Conservation (phyloP, 768 basidiomycete species). For the Russula vinacea region DNA sequence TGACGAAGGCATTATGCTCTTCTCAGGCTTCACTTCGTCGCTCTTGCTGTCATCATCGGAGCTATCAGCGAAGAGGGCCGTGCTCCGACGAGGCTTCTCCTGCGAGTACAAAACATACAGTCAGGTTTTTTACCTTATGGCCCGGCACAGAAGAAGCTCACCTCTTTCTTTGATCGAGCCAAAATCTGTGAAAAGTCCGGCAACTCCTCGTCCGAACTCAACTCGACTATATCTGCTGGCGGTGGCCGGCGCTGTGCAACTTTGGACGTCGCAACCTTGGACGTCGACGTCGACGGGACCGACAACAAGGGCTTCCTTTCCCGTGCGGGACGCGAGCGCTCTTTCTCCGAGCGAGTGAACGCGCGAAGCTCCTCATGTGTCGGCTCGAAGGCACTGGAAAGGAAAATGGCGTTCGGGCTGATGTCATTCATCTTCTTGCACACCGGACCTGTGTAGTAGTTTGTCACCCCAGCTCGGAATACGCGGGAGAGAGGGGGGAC, state of each 20-base stretch:
- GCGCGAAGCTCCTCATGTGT: conserved; percentile 52
- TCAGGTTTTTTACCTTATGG: too few relatives aligned
- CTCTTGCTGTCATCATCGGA: conserved; percentile 12
- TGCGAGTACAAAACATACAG: background rate
- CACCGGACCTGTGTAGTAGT: conserved; percentile 52
- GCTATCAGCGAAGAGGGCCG: background rate
- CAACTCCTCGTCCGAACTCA: conserved; percentile 46
- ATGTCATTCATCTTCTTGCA: conserved; percentile 67
- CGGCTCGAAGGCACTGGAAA: conserved; percentile 65
- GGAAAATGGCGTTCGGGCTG: conserved; percentile 51
- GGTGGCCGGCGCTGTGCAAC: conserved; percentile 14
- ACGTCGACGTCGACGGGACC: conserved; percentile 31
- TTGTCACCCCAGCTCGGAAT: background rate
- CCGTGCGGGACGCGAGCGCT: conserved; percentile 10
- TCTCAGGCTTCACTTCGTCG: background rate
- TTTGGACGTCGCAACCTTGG: too few relatives aligned
- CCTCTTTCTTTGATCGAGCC: conserved; percentile 23
- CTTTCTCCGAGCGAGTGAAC: conserved; percentile 36
- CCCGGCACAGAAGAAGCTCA: conserved; percentile 3
- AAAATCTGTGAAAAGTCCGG: conserved; percentile 48
- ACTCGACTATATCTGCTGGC: conserved; percentile 26
- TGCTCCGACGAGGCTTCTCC: conserved; percentile 3
- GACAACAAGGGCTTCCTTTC: conserved; percentile 7
- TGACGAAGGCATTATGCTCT: background rate
- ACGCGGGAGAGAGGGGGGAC: background rate